These are phyloP conservation scores for Talaromyces albobiverticillius DNA, from an alignment of 2,329 filamentous ascomycete species.

Conservation along the genomic window DNA sequence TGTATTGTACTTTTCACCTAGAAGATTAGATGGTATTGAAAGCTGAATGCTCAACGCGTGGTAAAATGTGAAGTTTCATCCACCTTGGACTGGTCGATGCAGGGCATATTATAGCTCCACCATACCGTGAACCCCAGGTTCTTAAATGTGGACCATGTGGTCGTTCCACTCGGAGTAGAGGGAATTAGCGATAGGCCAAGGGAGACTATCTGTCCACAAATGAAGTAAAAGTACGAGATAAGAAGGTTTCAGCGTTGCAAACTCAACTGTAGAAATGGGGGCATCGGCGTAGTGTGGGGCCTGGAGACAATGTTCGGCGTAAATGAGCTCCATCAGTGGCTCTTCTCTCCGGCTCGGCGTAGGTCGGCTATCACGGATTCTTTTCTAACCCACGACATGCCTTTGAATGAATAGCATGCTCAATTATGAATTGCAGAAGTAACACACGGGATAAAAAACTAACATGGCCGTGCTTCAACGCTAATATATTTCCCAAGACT, in stretches of 20 bases:
- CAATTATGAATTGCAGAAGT: too few species aligned
- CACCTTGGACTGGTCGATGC: slow-evolving; percentile 2
- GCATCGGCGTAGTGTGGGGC: slow-evolving; percentile 8
- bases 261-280: too few species aligned
- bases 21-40: background rate
- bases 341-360: background rate
- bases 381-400: too few species aligned
- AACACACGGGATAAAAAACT: too few species aligned
- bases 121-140: slow-evolving; percentile 10
- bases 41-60: background rate
- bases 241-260: background rate
- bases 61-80: background rate
- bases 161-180: slow-evolving; percentile 5
- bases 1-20: background rate
- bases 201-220: too few species aligned
- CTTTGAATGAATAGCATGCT: too few species aligned
- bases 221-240: background rate
- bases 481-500: too few species aligned
- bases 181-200: background rate
- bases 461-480: too few species aligned
- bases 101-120: slow-evolving; percentile 3
- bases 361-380: too few species aligned
- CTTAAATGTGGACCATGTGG: background rate
- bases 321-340: background rate
- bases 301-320: background rate